Evolutionary conservation across 2,329 filamentous ascomycete genomes (phyloP), one percentile per base, ranked within the genome.

Genomic region (Didymellaceae sp.): DNA sequence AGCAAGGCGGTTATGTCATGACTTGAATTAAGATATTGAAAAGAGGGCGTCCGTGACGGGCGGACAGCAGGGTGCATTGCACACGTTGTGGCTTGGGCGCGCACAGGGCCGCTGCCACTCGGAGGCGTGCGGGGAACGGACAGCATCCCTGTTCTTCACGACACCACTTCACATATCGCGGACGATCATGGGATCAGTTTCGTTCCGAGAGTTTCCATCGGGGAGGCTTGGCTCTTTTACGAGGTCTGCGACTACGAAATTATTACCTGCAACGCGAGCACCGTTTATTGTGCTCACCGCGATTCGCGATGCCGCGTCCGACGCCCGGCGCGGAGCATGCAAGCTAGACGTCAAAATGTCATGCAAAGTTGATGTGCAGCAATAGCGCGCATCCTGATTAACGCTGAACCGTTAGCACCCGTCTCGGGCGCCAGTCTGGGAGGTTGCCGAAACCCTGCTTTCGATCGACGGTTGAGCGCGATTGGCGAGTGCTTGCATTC

Each of bases 311-410:
- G 17, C 13, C 11, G 18, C 39, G 10, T 13, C n/a, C 14, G 37
- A 31, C 32, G 25, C 28, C 14, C 8, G 32, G 31, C 43, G 34
- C 18, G 10, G 26, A 40, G 20, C 16, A 28, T 7, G 44, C n/a
- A 33, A 7, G 22, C 34, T 44, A 43, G 46, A 31, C 28, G 26
- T 44, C 45, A 14, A n/a, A 38, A 45, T 34, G 47, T 35, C 43
- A 35, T 45, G 48, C 42, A 52, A 32, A 18, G 41, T 51, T 51
- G 47, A 51, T 45, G 24, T 51, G 47, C 47, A 51, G 47, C 30
- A 30, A 40, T 45, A 45, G 47, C 25, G 39, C 20, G 11, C 31
- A 43, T 26, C 39, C 32, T 38, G 38, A 31, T 39, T 45, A 51
- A 51, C 41, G 35, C 41, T 25, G 34, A 40, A 10, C 24, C 47